A percentile compares a stretch with the other conserved stretches of the same genome.
These are phyloP conservation scores for Nepenthes mirabilis DNA, from an alignment of 148 eudicot species.

Conservation along the genomic window DNA sequence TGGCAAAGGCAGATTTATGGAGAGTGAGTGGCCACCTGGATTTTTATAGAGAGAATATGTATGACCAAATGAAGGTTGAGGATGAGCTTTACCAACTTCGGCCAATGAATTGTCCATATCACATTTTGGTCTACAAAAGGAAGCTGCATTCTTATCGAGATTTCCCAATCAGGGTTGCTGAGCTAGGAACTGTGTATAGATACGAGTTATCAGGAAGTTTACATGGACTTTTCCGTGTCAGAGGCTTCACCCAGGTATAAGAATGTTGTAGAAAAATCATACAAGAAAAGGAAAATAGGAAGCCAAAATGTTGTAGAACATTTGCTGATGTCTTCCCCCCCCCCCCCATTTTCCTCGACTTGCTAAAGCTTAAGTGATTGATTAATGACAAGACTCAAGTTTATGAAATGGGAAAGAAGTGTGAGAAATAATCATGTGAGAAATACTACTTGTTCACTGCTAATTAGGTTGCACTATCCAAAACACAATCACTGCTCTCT, in stretches of 20 bases:
- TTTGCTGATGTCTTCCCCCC: background rate
- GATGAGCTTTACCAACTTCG: conserved; percentile 97
- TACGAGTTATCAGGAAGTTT: conserved; percentile 92
- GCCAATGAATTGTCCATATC: conserved; percentile 99
- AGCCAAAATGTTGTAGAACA: background rate
- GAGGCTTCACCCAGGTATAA: conserved; percentile 95
- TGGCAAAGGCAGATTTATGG: conserved; percentile 95
- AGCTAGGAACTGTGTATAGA: conserved; percentile 95
- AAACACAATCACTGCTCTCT: too few relatives aligned
- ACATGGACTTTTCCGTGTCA: conserved; percentile 97
- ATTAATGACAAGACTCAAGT: too few relatives aligned
- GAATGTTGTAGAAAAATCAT: too few relatives aligned
- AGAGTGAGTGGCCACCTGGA: conserved; percentile 98
- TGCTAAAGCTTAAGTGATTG: too few relatives aligned
- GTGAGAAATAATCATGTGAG: too few relatives aligned
- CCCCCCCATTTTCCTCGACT: too few relatives aligned
- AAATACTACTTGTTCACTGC: too few relatives aligned
- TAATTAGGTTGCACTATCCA: too few relatives aligned
- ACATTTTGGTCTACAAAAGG: conserved; percentile 80
- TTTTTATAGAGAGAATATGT: conserved; percentile 94
- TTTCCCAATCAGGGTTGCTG: conserved; percentile 90
- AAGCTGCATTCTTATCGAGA: conserved; percentile 88
- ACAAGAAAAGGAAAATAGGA: background rate
- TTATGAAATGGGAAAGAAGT: too few relatives aligned
- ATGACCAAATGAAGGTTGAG: conserved; percentile 90